Percentiles rank a stretch among this genome's conserved stretches.
phyloP scores from a whole-genome alignment of 352 stramenopile genomes.

The Pythium guiyangense region DNA sequence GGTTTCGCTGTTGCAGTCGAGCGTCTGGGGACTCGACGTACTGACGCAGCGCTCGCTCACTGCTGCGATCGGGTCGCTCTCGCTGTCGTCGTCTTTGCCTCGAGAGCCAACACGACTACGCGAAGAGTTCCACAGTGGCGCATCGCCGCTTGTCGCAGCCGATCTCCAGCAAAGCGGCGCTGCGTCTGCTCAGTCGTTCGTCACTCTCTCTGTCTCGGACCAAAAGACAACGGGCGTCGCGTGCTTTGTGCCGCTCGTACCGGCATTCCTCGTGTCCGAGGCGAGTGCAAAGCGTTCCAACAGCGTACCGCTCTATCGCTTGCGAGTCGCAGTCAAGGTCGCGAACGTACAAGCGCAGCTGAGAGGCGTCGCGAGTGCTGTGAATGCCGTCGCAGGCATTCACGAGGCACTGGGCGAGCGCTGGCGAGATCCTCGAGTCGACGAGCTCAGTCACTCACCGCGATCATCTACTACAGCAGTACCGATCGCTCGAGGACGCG shows the following conservation, averaged over 20 bases:
- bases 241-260: conserved; percentile 8
- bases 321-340: conserved; percentile 1
- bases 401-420: background rate
- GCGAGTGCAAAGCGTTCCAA: background rate
- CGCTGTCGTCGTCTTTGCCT: conserved; percentile 5
- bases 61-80: conserved; percentile 6
- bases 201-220: conserved; percentile 6
- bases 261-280: conserved; percentile 2
- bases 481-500: background rate
- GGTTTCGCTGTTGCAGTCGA: conserved; percentile 18
- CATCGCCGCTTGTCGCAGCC: background rate
- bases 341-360: conserved; percentile 9
- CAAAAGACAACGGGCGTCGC: conserved; percentile 1
- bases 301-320: conserved; percentile 2
- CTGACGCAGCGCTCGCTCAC: conserved; percentile 24
- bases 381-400: background rate
- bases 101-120: background rate
- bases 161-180: background rate
- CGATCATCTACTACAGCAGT: background rate
- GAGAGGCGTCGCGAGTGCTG: conserved; percentile 1
- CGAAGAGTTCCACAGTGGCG: conserved; percentile 9
- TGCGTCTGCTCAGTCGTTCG: background rate
- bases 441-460: background rate
- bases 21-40: conserved; percentile 16
- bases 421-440: background rate